These are phyloP conservation scores for Metschnikowia similis DNA, from an alignment of 805 yeast species.

Conservation along the genomic window DNA sequence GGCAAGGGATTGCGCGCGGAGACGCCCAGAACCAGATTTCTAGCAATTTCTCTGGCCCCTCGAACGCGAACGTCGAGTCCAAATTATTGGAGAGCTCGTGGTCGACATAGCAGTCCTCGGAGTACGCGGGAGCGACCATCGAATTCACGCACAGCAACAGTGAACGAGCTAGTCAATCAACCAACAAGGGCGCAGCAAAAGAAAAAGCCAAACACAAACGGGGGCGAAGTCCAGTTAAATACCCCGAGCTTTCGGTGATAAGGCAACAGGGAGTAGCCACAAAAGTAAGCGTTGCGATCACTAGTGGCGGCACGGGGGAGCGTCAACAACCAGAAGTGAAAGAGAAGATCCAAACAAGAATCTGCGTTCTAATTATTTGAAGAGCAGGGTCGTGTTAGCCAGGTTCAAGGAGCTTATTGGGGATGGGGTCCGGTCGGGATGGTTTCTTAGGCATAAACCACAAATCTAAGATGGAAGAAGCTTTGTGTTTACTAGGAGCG, in stretches of 20 bases:
- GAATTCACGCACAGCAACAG: background rate
- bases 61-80: conserved; percentile 90
- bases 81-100: conserved; percentile 72
- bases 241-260: background rate
- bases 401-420: conserved; percentile 35
- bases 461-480: conserved; percentile 2
- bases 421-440: conserved; percentile 33
- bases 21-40: conserved; percentile 82
- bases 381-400: conserved; percentile 34
- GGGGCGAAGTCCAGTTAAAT: background rate
- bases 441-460: conserved; percentile 44
- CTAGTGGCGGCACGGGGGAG: conserved; percentile 33
- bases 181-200: background rate
- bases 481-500: background rate
- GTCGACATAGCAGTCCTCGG: conserved; percentile 56
- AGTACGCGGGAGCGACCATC: conserved; percentile 43
- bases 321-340: conserved; percentile 34
- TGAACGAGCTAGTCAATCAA: background rate
- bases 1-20: conserved; percentile 33
- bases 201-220: background rate
- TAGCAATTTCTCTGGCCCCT: conserved; percentile 92
- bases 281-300: conserved; percentile 10
- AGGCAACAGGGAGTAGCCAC: background rate
- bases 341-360: background rate
- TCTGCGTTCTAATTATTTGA: background rate